Conservation (phyloP, 1,284 basidiomycete species). For the Ceratobasidium sp. region DNA sequence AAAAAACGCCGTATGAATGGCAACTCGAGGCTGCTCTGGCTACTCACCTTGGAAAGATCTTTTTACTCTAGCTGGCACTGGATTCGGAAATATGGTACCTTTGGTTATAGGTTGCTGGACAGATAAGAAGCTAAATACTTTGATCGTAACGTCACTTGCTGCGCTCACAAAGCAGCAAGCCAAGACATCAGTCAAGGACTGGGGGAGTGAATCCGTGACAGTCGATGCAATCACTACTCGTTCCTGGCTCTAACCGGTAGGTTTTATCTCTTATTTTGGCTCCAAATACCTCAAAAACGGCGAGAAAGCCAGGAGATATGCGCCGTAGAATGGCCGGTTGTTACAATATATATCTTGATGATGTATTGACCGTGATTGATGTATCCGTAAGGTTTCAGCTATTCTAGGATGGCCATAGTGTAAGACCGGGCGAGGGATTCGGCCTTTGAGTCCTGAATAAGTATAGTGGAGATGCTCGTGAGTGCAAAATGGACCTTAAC, state of each 20-base stretch:
- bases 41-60: neutral
- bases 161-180: constrained; percentile 11
- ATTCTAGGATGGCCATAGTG: too few relatives aligned
- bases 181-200: neutral
- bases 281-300: too few relatives aligned
- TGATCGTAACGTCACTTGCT: constrained; percentile 14
- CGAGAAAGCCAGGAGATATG: too few relatives aligned
- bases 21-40: constrained; percentile 30
- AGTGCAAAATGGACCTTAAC: too few relatives aligned
- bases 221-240: constrained; percentile 28
- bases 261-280: too few relatives aligned
- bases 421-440: too few relatives aligned
- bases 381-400: too few relatives aligned
- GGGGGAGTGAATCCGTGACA: neutral
- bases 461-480: too few relatives aligned
- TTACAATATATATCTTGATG: too few relatives aligned
- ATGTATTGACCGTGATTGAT: too few relatives aligned
- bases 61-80: constrained; percentile 25
- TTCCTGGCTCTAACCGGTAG: neutral
- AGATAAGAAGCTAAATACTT: neutral
- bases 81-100: constrained; percentile 22
- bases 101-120: constrained; percentile 3
- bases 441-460: too few relatives aligned
- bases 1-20: neutral
- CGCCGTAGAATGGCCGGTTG: too few relatives aligned